Evolutionary conservation across 2,329 filamentous ascomycete species (phyloP).

Genomic region (Scedosporium aurantiacum): DNA sequence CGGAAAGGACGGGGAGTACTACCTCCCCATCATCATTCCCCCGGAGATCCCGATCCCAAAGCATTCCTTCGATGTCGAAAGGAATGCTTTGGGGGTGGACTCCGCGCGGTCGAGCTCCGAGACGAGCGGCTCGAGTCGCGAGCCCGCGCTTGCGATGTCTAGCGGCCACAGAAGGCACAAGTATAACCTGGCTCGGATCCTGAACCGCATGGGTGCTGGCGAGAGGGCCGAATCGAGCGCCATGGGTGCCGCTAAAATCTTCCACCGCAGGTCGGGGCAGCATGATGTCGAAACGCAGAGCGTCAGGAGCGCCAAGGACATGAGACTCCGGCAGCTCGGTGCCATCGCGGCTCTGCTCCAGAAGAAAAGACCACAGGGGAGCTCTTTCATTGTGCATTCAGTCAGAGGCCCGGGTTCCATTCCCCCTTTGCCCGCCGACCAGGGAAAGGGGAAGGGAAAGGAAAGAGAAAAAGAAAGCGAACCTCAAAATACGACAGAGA

Average conservation of each 20-base stretch:
- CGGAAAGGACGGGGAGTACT: constrained; percentile 22
- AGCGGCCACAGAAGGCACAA: background rate
- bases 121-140: background rate
- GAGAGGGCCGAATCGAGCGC: constrained; percentile 3
- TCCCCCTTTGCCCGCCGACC: background rate
- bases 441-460: background rate
- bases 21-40: constrained; percentile 23
- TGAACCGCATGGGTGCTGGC: background rate
- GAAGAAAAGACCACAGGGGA: constrained; percentile 2
- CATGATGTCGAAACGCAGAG: background rate
- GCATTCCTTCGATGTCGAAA: background rate
- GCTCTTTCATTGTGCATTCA: background rate
- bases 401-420: constrained; percentile 3
- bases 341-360: constrained; percentile 1
- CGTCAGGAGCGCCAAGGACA: background rate
- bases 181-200: background rate
- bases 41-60: background rate
- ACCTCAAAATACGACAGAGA: background rate
- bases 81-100: background rate
- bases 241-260: background rate
- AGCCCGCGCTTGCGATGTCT: background rate
- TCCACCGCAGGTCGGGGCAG: background rate
- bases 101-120: background rate
- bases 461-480: background rate
- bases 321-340: background rate